Evolutionary conservation across 306 rosid species (phyloP).

Genomic region (Alnus rubra): DNA sequence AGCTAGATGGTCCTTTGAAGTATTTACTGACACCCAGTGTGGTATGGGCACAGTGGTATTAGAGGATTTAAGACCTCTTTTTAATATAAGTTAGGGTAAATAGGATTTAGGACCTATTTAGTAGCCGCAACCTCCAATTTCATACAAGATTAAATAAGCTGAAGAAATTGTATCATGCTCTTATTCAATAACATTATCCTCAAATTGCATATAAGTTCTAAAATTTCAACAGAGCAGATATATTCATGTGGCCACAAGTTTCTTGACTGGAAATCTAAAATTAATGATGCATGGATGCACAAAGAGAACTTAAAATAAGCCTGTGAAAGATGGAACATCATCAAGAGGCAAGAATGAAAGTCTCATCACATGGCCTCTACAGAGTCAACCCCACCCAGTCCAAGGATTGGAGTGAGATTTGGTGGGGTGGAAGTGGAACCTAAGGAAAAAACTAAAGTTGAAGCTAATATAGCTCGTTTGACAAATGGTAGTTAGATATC

Average conservation of each 20-base stretch:
- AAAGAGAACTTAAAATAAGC: neutral
- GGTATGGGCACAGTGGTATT: constrained; percentile 7
- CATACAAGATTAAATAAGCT: too few species aligned
- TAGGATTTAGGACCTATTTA: too few species aligned
- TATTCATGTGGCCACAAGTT: neutral
- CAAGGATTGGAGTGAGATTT: neutral
- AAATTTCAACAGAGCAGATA: neutral
- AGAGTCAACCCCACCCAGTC: neutral
- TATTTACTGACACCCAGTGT: neutral
- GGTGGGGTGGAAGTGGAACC: neutral
- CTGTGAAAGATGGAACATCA: neutral
- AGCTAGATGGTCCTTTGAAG: too few species aligned
- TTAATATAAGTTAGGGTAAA: too few species aligned
- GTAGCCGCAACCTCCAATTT: constrained; percentile 51
- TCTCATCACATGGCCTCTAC: neutral
- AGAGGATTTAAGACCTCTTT: too few species aligned
- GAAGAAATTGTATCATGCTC: too few species aligned
- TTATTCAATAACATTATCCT: neutral
- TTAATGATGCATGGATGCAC: neutral
- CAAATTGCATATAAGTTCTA: neutral
- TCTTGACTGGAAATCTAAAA: neutral
- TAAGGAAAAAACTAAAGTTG: too few species aligned
- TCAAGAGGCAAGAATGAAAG: neutral
- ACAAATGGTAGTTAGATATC: neutral
- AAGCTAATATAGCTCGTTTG: neutral